Conservation (phyloP, 441 rosid genomes). For the Gossypium schwendimanii region DNA sequence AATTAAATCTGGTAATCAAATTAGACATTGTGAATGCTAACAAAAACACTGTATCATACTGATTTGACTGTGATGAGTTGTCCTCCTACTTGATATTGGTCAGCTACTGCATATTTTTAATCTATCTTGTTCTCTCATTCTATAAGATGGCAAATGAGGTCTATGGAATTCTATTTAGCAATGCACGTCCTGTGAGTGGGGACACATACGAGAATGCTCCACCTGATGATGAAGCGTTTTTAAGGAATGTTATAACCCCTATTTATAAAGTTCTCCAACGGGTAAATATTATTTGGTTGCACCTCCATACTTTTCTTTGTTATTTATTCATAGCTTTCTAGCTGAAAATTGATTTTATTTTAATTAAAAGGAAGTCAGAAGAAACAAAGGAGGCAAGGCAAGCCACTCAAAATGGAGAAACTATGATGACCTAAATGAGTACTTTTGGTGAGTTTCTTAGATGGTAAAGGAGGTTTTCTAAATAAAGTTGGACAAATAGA, state of each 20-base stretch:
- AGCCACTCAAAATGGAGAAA: conserved; percentile 99
- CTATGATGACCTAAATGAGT: conserved; percentile 95
- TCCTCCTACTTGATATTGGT: neutral
- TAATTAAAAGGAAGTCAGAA: conserved; percentile 64
- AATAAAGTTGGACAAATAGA: conserved; percentile 7
- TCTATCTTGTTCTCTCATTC: conserved; percentile 21
- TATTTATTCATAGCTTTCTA: conserved; percentile 8
- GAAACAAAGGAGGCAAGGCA: conserved; percentile 74
- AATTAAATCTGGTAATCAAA: neutral
- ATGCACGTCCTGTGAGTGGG: conserved; percentile 59
- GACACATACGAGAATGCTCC: conserved; percentile 41
- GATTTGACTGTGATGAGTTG: neutral
- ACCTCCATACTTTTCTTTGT: neutral
- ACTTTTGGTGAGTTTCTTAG: conserved; percentile 68
- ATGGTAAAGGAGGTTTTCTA: neutral
- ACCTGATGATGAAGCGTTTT: conserved; percentile 74
- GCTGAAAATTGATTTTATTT: conserved; percentile 20
- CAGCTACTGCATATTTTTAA: neutral
- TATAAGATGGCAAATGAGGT: conserved; percentile 78
- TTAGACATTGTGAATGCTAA: neutral
- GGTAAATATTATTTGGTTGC: conserved; percentile 39
- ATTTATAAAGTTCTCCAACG: conserved; percentile 63
- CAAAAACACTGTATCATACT: conserved; percentile 1
- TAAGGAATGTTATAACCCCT: conserved; percentile 74
- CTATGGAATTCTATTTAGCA: conserved; percentile 49